These are phyloP conservation scores for Paulownia fortunei DNA, from an alignment of 257 asterid genomes.

Conservation along the genomic window DNA sequence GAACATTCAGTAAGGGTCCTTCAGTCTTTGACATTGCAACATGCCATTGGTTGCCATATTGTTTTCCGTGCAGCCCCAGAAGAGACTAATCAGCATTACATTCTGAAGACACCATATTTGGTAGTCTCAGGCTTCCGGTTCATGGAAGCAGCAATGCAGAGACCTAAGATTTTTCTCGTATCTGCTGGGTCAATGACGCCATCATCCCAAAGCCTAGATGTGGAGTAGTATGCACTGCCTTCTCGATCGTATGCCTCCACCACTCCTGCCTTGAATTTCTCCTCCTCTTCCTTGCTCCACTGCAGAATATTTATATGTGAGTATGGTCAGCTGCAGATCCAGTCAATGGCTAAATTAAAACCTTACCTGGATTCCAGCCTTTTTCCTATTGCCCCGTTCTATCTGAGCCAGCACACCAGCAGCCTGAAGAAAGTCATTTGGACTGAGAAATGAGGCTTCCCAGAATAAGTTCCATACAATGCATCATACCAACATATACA, in stretches of 20 bases:
- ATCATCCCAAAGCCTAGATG: constrained; percentile 98
- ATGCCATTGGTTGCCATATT: background rate
- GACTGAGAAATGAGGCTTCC: constrained; percentile 13
- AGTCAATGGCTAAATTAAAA: background rate
- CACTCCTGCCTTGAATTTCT: constrained; percentile 70
- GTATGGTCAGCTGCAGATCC: background rate
- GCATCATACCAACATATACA: background rate
- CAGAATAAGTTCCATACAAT: background rate
- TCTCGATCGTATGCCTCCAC: constrained; percentile 86
- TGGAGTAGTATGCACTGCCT: constrained; percentile 87
- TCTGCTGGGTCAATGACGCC: constrained; percentile 96
- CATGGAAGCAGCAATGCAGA: constrained; percentile 71
- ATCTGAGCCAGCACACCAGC: constrained; percentile 95
- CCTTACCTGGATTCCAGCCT: constrained; percentile 66
- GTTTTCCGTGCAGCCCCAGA: background rate
- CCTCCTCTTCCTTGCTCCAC: constrained; percentile 96
- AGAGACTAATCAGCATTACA: constrained; percentile 55
- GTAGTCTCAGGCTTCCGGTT: constrained; percentile 69
- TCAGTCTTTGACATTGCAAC: background rate
- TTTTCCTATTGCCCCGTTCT: constrained; percentile 75
- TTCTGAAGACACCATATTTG: constrained; percentile 90
- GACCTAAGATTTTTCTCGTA: constrained; percentile 82
- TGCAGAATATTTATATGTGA: constrained; percentile 32
- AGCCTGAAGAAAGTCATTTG: constrained; percentile 60
- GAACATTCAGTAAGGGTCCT: background rate